A percentile compares a stretch with the other conserved stretches of the same genome.
Conservation (phyloP, 2,329 filamentous ascomycete genomes). For the Achaetomium macrosporum region DNA sequence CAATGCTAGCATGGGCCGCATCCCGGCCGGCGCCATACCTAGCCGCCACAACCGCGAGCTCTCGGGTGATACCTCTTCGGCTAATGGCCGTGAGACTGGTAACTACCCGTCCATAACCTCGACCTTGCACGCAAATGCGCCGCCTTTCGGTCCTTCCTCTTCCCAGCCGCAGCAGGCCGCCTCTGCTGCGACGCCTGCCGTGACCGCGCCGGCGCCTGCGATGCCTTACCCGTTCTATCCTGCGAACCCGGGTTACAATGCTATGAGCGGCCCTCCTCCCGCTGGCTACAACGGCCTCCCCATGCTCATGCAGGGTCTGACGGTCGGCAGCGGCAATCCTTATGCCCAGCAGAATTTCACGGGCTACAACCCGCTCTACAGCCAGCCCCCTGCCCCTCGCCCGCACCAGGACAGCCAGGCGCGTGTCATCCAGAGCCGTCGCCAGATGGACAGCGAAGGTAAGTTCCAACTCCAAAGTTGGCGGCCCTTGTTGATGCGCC, state of each 20-base stretch:
- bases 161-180: slow-evolving; percentile 33
- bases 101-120: slow-evolving; percentile 60
- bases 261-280: slow-evolving; percentile 24
- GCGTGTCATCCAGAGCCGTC: slow-evolving; percentile 69
- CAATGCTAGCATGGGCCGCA: slow-evolving; percentile 75
- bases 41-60: slow-evolving; percentile 70
- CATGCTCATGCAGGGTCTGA: slow-evolving; percentile 63
- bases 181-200: slow-evolving; percentile 23
- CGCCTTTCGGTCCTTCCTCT: slow-evolving; percentile 67
- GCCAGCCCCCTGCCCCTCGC: slow-evolving; percentile 30
- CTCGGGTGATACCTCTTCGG: slow-evolving; percentile 43
- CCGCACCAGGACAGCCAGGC: slow-evolving; percentile 67
- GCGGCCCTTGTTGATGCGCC: neutral
- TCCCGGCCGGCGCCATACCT: slow-evolving; percentile 59
- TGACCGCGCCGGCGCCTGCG: slow-evolving; percentile 27
- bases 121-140: slow-evolving; percentile 70
- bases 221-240: slow-evolving; percentile 24
- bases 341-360: slow-evolving; percentile 55
- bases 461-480: slow-evolving; percentile 26
- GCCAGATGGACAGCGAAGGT: slow-evolving; percentile 68
- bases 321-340: slow-evolving; percentile 39
- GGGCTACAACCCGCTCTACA: slow-evolving; percentile 48
- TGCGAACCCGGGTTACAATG: slow-evolving; percentile 29
- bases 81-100: slow-evolving; percentile 39
- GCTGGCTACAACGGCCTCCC: slow-evolving; percentile 44